phyloP scores from a whole-genome alignment of 2,329 filamentous ascomycete genomes.

The Celoporthe dispersa region DNA sequence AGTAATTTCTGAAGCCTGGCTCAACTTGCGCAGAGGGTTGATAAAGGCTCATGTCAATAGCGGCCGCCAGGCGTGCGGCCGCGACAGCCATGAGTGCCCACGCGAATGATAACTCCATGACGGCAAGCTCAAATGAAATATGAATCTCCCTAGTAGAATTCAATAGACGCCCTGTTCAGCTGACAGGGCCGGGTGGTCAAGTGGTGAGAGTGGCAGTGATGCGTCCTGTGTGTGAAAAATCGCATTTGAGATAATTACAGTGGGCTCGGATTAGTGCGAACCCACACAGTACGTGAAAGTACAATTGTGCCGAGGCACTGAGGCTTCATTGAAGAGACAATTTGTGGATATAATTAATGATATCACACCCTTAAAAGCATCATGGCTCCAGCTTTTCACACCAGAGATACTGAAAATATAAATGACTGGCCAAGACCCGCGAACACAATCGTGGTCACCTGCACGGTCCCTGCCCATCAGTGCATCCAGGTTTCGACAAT shows the following conservation, averaged over 20 bases:
- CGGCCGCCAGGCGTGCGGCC: background rate
- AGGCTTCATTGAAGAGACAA: too few relatives aligned
- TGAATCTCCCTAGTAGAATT: background rate
- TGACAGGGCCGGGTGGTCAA: background rate
- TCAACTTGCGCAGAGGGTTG: slow-evolving; percentile 10
- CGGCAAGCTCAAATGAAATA: background rate
- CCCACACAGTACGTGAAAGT: background rate
- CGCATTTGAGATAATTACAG: background rate
- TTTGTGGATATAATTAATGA: background rate
- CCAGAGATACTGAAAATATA: background rate
- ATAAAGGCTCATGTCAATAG: slow-evolving; percentile 6
- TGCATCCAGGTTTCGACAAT: background rate
- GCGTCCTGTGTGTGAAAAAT: background rate
- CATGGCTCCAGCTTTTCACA: background rate
- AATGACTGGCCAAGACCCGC: background rate
- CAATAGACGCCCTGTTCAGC: too few relatives aligned
- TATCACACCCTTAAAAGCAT: background rate
- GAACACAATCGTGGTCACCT: background rate
- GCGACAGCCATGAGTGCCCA: background rate
- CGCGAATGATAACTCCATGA: background rate
- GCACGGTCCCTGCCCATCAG: background rate
- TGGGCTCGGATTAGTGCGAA: background rate
- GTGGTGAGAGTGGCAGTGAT: background rate
- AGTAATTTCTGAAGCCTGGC: background rate
- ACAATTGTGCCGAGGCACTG: background rate